A percentile compares a stretch with the other conserved stretches of the same genome.
Evolutionary conservation across 176 grass and related monocot species (phyloP).

Genomic region (Bromus sterilis): DNA sequence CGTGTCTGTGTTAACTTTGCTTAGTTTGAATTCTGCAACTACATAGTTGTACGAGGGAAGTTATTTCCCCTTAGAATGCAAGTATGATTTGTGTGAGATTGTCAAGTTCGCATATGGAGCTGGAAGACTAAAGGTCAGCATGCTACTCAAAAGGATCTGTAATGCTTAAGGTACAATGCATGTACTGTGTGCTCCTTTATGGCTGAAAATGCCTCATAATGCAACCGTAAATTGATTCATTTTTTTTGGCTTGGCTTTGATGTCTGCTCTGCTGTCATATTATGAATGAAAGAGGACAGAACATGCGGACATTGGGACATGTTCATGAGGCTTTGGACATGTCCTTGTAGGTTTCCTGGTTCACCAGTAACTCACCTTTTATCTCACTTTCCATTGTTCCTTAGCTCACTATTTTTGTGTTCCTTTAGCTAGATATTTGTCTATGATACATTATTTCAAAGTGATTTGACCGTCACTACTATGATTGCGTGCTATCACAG

Average conservation of each 20-base stretch:
- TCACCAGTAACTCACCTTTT: background rate
- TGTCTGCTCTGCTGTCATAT: background rate
- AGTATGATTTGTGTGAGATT: background rate
- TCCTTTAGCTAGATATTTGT: background rate
- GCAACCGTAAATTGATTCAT: background rate
- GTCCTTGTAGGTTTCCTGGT: background rate
- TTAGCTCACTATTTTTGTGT: background rate
- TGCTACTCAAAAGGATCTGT: background rate
- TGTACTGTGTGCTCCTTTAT: background rate
- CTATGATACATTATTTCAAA: background rate
- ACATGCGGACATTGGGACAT: background rate
- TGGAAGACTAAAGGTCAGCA: background rate
- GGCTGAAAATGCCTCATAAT: background rate
- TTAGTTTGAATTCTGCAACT: background rate
- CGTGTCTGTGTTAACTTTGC: background rate
- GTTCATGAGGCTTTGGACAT: background rate
- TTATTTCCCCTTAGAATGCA: background rate
- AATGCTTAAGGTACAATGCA: background rate
- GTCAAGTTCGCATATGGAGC: background rate
- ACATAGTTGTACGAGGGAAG: background rate
- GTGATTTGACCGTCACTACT: background rate
- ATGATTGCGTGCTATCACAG: conserved; percentile 11
- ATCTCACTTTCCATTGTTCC: background rate
- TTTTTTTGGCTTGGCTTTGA: background rate
- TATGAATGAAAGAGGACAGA: background rate